These are phyloP conservation scores for Penicillium fuscoglaucum DNA, from an alignment of 2,329 filamentous ascomycete genomes.

Conservation along the genomic window DNA sequence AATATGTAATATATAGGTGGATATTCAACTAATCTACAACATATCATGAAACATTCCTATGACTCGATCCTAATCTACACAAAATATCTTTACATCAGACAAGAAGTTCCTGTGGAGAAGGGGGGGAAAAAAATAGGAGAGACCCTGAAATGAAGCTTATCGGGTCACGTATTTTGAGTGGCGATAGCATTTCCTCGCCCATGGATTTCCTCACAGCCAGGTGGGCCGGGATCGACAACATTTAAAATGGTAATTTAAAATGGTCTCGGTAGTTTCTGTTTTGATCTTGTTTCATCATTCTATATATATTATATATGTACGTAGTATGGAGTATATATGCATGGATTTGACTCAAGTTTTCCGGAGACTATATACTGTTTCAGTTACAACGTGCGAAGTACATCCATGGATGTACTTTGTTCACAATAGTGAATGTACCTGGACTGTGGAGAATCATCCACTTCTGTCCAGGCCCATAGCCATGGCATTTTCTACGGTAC, in stretches of 20 bases:
- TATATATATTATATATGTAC: constrained; percentile 10
- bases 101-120: neutral
- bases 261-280: neutral
- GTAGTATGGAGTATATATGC: too few relatives aligned
- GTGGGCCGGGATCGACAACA: constrained; percentile 24
- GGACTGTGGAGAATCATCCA: constrained; percentile 6
- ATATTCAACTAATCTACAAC: too few relatives aligned
- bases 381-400: neutral
- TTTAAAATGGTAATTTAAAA: constrained; percentile 5
- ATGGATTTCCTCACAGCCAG: constrained; percentile 7
- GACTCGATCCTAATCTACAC: neutral
- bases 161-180: constrained; percentile 10
- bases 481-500: neutral
- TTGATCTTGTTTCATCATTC: constrained; percentile 10
- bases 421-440: neutral
- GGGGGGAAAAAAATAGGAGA: neutral
- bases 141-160: constrained; percentile 20
- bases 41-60: neutral
- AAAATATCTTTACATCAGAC: neutral
- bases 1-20: neutral
- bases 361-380: neutral
- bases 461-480: neutral
- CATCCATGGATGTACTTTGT: neutral
- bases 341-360: constrained; percentile 6
- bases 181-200: constrained; percentile 12